phyloP scores from a whole-genome alignment of 1,284 basidiomycete species.

The Moesziomyces sp. region DNA sequence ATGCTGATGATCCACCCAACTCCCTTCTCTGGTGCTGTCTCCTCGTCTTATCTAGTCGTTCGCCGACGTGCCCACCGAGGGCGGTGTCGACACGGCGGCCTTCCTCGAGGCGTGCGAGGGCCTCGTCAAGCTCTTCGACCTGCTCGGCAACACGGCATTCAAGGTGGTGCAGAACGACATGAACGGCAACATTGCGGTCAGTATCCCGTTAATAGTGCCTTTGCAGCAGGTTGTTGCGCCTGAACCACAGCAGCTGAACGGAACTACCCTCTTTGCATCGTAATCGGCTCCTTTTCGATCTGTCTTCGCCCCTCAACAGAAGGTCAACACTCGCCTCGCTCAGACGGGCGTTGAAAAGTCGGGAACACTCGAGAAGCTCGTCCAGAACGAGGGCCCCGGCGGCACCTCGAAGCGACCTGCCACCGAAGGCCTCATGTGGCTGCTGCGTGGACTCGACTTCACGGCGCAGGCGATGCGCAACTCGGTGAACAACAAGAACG shows the following conservation, averaged over 20 bases:
- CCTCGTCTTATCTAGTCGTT: slow-evolving; percentile 48
- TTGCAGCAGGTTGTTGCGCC: background rate
- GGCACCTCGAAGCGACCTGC: slow-evolving; percentile 84
- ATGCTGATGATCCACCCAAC: slow-evolving; percentile 2
- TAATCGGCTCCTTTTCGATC: background rate
- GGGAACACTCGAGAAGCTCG: slow-evolving; percentile 83
- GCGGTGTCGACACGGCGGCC: slow-evolving; percentile 86
- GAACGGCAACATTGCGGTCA: slow-evolving; percentile 83
- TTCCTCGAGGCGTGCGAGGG: slow-evolving; percentile 92
- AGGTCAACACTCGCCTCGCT: slow-evolving; percentile 80
- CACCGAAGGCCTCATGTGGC: slow-evolving; percentile 92
- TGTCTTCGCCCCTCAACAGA: slow-evolving; percentile 32
- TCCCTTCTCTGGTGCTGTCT: background rate
- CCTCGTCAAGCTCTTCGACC: slow-evolving; percentile 92
- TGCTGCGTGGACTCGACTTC: slow-evolving; percentile 88
- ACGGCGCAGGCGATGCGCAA: slow-evolving; percentile 84
- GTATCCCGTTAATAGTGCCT: background rate
- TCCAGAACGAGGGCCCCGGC: slow-evolving; percentile 80
- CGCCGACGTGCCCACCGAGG: slow-evolving; percentile 83
- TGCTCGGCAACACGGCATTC: slow-evolving; percentile 89
- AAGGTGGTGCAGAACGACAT: slow-evolving; percentile 85
- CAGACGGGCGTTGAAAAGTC: slow-evolving; percentile 73
- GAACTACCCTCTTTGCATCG: no score
- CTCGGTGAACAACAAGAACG: slow-evolving; percentile 76
- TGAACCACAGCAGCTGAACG: background rate